Conservation (phyloP, 768 basidiomycete species). For the Hericium coralloides region DNA sequence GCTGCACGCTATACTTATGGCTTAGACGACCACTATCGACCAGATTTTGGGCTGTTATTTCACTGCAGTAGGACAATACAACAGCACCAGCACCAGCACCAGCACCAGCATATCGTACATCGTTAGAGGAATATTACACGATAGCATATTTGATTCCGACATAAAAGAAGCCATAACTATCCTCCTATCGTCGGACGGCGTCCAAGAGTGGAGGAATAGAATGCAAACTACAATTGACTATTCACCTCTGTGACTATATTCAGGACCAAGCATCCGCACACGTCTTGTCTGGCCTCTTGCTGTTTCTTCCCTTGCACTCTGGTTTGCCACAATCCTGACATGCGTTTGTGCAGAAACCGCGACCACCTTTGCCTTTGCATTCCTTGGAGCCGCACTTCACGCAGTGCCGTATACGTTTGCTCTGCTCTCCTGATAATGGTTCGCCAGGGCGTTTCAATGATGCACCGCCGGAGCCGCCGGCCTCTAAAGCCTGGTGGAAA, state of each 20-base stretch:
- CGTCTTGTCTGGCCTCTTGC: conserved; percentile 65
- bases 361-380: conserved; percentile 78
- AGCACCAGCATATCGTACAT: background rate
- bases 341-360: conserved; percentile 60
- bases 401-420: conserved; percentile 69
- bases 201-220: background rate
- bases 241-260: background rate
- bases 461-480: conserved; percentile 1
- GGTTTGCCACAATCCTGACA: conserved; percentile 82
- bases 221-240: background rate
- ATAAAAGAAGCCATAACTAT: too few species aligned
- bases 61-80: too few species aligned
- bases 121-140: background rate
- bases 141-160: background rate
- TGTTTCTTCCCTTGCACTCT: conserved; percentile 71
- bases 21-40: too few species aligned
- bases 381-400: conserved; percentile 76
- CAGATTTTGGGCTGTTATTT: too few species aligned
- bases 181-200: too few species aligned
- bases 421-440: conserved; percentile 21
- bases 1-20: too few species aligned
- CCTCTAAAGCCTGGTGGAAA: conserved; percentile 18
- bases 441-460: background rate
- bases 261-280: conserved; percentile 49
- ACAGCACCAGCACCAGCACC: too few species aligned